phyloP scores from a whole-genome alignment of 2,329 filamentous ascomycete genomes.

The Trichothecium roseum region DNA sequence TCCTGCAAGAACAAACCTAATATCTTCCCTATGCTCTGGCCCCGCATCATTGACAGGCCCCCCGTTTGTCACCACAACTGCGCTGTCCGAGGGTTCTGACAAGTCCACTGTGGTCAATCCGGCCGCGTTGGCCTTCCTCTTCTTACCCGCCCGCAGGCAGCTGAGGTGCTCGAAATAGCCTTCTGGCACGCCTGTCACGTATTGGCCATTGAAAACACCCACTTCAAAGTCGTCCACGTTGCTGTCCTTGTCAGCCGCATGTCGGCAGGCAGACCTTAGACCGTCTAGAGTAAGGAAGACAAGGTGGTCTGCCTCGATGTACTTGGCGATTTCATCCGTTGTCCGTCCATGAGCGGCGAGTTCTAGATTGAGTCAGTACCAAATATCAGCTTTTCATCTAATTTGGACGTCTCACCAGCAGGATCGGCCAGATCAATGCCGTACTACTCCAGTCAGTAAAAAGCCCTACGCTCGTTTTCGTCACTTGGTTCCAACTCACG shows the following conservation, averaged over 20 bases:
- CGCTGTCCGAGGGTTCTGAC: not conserved
- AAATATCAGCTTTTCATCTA: not conserved
- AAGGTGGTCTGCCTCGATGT: slow-evolving; percentile 41
- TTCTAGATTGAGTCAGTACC: slow-evolving; percentile 15
- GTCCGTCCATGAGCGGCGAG: slow-evolving; percentile 31
- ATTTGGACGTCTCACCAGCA: slow-evolving; percentile 11
- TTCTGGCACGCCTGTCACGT: slow-evolving; percentile 68
- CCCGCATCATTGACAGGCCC: slow-evolving; percentile 46
- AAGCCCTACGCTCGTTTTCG: not conserved
- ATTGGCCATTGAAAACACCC: slow-evolving; percentile 83
- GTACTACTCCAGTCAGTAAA: slow-evolving; percentile 17
- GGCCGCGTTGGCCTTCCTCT: slow-evolving; percentile 6
- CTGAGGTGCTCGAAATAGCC: slow-evolving; percentile 78
- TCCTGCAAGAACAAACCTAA: slow-evolving; percentile 22
- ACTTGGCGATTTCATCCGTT: slow-evolving; percentile 25
- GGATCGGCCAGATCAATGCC: slow-evolving; percentile 37
- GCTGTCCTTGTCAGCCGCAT: slow-evolving; percentile 46
- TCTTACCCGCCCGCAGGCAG: slow-evolving; percentile 56
- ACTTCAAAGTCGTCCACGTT: slow-evolving; percentile 64
- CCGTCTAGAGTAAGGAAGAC: slow-evolving; percentile 55
- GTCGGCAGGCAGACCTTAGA: slow-evolving; percentile 67
- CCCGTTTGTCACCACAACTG: slow-evolving; percentile 12
- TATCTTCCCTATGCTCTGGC: slow-evolving; percentile 15
- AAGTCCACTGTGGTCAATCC: not conserved
- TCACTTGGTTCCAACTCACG: slow-evolving; percentile 38